Percentiles rank a stretch among this genome's conserved stretches.
Evolutionary conservation across 768 basidiomycete genomes (phyloP).

Genomic region (Kwoniella shandongensis): DNA sequence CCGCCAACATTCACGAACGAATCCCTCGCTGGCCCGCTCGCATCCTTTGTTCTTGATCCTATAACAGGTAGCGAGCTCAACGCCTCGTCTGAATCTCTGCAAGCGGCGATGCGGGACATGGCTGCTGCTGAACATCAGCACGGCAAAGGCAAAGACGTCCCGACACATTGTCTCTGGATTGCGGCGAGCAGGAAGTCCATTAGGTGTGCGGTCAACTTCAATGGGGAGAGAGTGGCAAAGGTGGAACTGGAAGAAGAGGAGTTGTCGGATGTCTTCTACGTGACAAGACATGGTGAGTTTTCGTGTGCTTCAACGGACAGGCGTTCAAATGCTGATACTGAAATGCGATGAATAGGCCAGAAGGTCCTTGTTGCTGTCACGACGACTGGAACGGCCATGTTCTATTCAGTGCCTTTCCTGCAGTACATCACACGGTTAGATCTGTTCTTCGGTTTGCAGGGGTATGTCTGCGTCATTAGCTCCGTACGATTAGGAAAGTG

Average conservation of each 20-base stretch:
- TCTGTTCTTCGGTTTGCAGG: conserved; percentile 35
- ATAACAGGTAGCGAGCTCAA: conserved; percentile 57
- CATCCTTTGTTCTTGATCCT: conserved; percentile 53
- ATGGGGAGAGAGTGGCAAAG: conserved; percentile 67
- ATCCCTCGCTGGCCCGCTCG: conserved; percentile 49
- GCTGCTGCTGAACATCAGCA: conserved; percentile 43
- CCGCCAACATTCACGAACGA: conserved; percentile 54
- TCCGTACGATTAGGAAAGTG: background rate
- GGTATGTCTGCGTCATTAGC: conserved; percentile 17
- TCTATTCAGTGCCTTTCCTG: conserved; percentile 49
- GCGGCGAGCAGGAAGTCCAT: conserved; percentile 64
- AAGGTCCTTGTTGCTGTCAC: conserved; percentile 50
- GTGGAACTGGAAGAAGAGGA: conserved; percentile 67
- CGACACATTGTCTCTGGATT: conserved; percentile 58
- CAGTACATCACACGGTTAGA: conserved; percentile 44
- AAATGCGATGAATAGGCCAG: conserved; percentile 39
- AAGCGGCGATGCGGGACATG: conserved; percentile 58
- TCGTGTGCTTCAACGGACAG: background rate
- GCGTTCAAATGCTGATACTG: background rate
- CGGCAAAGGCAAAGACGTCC: conserved; percentile 39
- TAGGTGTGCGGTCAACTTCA: conserved; percentile 62
- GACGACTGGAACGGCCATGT: conserved; percentile 38
- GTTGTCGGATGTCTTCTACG: conserved; percentile 58
- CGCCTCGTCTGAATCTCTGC: conserved; percentile 45
- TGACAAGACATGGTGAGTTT: conserved; percentile 64